Percentiles rank a stretch among this genome's conserved stretches.
phyloP scores from a whole-genome alignment of 2,329 filamentous ascomycete genomes.

The Sporothrix sp. region DNA sequence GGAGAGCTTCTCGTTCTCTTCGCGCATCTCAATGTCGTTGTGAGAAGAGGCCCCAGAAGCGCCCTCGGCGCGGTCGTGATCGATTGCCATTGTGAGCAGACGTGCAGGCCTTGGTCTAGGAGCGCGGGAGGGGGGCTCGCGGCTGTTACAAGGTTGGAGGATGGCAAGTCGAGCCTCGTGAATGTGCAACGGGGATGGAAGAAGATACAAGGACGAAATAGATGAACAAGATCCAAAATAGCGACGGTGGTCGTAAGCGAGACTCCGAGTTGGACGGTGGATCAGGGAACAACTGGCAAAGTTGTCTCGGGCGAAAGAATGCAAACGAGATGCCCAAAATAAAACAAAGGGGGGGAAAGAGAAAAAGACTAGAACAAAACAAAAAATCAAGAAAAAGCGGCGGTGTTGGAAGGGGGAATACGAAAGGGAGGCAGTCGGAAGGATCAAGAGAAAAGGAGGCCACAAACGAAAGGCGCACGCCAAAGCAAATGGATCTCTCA shows the following conservation, averaged over 20 bases:
- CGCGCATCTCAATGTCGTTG: conserved; percentile 22
- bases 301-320: neutral
- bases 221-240: neutral
- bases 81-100: conserved; percentile 19
- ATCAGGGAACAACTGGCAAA: neutral
- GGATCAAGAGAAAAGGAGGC: conserved; percentile 3
- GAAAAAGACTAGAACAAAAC: neutral
- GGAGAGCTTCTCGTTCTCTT: conserved; percentile 26
- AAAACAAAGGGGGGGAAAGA: neutral
- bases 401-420: neutral
- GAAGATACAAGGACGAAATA: neutral
- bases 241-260: too few relatives aligned
- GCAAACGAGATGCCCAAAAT: neutral
- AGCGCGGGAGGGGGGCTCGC: too few relatives aligned
- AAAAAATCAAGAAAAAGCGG: neutral
- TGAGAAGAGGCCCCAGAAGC: conserved; percentile 29
- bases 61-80: conserved; percentile 20
- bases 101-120: neutral
- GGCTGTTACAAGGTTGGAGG: too few relatives aligned
- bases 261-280: conserved; percentile 16
- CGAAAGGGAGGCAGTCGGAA: conserved; percentile 4
- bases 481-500: neutral
- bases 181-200: too few relatives aligned
- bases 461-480: neutral
- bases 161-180: neutral